Base-by-base conservation (phyloP, 306 rosid species). In the Trifolium dubium region DNA sequence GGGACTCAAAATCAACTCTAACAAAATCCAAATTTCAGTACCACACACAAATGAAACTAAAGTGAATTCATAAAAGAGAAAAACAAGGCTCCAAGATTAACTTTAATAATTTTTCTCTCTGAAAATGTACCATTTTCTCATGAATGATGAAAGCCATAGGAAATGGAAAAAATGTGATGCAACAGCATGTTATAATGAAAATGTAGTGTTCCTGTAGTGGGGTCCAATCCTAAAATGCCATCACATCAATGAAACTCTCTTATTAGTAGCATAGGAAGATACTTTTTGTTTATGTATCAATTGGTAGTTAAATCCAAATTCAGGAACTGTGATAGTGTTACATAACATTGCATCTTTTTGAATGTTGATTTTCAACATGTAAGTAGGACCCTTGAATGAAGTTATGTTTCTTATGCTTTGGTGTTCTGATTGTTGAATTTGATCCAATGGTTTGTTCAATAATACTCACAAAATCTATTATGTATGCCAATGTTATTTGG, bases 101-200 rank as follows among this genome's bases (percentile, higher is more conserved):
- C 18, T 60, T 60, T 56, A 23, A 11, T 23, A 19, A 11, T 23
- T 53, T 50, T 23, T 66, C 17, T 56, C 61, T 72, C 46, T 30
- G 49, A 51, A 78, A 73, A 39, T n/a, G 63, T 62, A 65, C 71
- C 3, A 67, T 49, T 71, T 49, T 28, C 44, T 46, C 40, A 58
- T 60, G 76, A 67, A 72, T 73, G 72, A 73, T 67, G 82, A 67
- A 77, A 77, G 67, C 62, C 53, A 58, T 76, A 72, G 9, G 67
- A 46, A 72, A 72, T 60, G 69, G 63, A 29, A n/a, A 61, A 74
- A 75, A 54, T 50, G 41, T 47, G 85, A 51, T 65, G 76, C 55
- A 31, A 60, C 76, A 73, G 54, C 76, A 67, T 37, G 51, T 72
- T 51, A 71, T 73, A 73, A 68, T 69, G 19, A 50, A 55, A 18